A percentile compares a stretch with the other conserved stretches of the same genome.
These are phyloP conservation scores for Acmispon strigosus DNA, from an alignment of 306 rosid genomes.

Conservation along the genomic window DNA sequence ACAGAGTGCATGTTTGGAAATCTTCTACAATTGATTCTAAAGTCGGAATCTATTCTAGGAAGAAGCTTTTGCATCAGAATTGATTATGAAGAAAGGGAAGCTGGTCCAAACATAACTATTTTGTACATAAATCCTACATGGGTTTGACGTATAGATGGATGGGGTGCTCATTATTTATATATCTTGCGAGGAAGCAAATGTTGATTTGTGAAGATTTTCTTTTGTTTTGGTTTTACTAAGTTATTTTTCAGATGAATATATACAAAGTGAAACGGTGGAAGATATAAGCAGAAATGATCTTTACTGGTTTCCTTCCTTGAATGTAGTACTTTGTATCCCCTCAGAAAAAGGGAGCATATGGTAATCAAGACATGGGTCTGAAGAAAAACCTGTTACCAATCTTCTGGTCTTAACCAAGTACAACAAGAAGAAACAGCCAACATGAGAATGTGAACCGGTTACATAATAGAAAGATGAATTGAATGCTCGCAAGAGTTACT, in stretches of 20 bases:
- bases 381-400: not conserved
- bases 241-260: slow-evolving; percentile 23
- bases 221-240: slow-evolving; percentile 2
- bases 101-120: not conserved
- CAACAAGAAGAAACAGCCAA: not conserved
- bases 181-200: slow-evolving; percentile 9
- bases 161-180: slow-evolving; percentile 22
- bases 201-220: slow-evolving; percentile 10
- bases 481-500: no score
- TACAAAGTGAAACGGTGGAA: slow-evolving; percentile 16
- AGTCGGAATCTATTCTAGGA: no score
- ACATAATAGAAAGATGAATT: not conserved
- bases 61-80: no score
- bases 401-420: not conserved
- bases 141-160: slow-evolving; percentile 37
- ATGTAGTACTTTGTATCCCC: not conserved
- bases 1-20: no score
- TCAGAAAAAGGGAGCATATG: not conserved
- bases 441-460: not conserved
- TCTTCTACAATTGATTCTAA: no score
- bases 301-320: not conserved
- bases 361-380: not conserved
- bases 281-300: not conserved
- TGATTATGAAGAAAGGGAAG: no score
- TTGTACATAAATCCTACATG: slow-evolving; percentile 49